A percentile compares a stretch with the other conserved stretches of the same genome.
Evolutionary conservation across 345 rosid species (phyloP).

Genomic region (Bruguiera sexangula): DNA sequence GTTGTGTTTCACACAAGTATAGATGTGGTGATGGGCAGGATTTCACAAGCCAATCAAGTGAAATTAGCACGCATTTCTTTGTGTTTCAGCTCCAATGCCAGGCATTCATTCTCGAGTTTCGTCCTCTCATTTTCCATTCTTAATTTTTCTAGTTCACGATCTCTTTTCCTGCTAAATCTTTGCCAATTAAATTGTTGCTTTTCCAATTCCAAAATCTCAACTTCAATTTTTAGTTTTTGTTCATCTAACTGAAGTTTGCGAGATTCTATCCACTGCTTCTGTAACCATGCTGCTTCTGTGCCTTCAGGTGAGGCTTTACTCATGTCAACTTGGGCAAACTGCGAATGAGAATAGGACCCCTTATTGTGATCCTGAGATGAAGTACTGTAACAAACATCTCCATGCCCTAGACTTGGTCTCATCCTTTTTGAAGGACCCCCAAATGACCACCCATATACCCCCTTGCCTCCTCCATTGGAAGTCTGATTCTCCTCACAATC

Average conservation of each 20-base stretch:
- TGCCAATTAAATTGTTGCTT: conserved; percentile 80
- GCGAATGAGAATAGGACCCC: conserved; percentile 36
- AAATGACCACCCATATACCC: conserved; percentile 21
- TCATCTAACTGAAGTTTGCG: conserved; percentile 71
- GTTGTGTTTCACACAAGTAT: conserved; percentile 4
- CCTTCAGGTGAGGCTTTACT: conserved; percentile 48
- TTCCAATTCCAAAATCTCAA: conserved; percentile 76
- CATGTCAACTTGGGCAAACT: conserved; percentile 45
- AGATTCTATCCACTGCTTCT: conserved; percentile 68
- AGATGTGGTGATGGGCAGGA: conserved; percentile 8
- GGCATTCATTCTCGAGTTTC: conserved; percentile 81
- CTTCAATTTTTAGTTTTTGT: conserved; percentile 71
- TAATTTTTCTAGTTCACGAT: conserved; percentile 65
- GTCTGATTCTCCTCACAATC: conserved; percentile 57
- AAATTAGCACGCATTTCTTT: conserved; percentile 44
- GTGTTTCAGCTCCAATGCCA: conserved; percentile 63
- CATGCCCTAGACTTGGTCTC: conserved; percentile 51
- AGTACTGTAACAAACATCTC: conserved; percentile 45
- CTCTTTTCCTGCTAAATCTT: conserved; percentile 75
- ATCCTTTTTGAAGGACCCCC: conserved; percentile 58
- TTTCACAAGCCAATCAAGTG: conserved; percentile 10
- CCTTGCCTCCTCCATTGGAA: conserved; percentile 45
- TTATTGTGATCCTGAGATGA: conserved; percentile 40
- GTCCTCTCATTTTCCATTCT: conserved; percentile 82
- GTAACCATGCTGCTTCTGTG: conserved; percentile 43